Evolutionary conservation across 768 basidiomycete genomes (phyloP).

Genomic region (Tricholoma bakamatsutake): DNA sequence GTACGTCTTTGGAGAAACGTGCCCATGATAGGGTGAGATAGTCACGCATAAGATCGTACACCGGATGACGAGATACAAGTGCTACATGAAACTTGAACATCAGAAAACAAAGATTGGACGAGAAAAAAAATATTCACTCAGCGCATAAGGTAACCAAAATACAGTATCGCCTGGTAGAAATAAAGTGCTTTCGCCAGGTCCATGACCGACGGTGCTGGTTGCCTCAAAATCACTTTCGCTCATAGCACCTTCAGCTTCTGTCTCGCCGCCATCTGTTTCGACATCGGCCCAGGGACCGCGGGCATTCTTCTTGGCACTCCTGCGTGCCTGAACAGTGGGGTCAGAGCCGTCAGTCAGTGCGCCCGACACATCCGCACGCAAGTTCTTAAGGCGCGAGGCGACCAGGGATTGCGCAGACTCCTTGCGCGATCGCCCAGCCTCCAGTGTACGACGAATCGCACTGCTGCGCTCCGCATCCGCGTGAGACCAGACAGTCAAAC

Average conservation of each 20-base stretch:
- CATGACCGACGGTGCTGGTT: conserved; percentile 74
- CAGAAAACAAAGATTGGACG: not conserved
- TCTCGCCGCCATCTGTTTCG: conserved; percentile 73
- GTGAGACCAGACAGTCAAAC: conserved; percentile 93
- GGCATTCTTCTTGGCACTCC: conserved; percentile 48
- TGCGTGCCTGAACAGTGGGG: conserved; percentile 51
- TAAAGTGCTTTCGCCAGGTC: conserved; percentile 82
- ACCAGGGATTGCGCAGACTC: conserved; percentile 74
- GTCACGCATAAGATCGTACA: conserved; percentile 94
- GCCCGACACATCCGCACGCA: conserved; percentile 50
- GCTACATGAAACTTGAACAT: conserved; percentile 36
- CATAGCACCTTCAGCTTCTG: conserved; percentile 66
- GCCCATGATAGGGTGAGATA: conserved; percentile 96
- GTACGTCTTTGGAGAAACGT: conserved; percentile 89
- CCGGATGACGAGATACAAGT: conserved; percentile 86
- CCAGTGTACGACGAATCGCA: conserved; percentile 79
- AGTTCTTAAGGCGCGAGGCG: conserved; percentile 58
- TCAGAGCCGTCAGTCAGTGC: conserved; percentile 42
- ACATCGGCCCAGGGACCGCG: conserved; percentile 68
- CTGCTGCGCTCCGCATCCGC: conserved; percentile 83
- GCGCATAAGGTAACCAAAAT: conserved; percentile 91
- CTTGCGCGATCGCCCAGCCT: conserved; percentile 71
- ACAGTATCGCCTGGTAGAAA: conserved; percentile 87
- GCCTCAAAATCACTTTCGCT: conserved; percentile 87
- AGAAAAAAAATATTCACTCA: conserved; percentile 52